phyloP scores from a whole-genome alignment of 371 early-diverging fungal species.

The Parasitella parasitica region DNA sequence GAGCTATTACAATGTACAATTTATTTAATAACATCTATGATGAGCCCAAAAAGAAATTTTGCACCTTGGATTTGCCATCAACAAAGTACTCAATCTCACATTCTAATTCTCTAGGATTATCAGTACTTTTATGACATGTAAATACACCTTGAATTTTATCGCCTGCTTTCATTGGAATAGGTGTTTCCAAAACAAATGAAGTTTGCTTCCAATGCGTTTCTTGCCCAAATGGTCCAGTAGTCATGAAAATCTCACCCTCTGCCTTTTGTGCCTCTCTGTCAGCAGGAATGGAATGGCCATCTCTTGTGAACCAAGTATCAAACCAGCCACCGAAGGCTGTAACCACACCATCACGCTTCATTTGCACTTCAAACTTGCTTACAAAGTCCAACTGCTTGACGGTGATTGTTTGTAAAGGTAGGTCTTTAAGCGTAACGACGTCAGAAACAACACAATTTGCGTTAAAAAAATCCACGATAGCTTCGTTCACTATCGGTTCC shows the following conservation, averaged over 20 bases:
- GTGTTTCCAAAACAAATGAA: slow-evolving; percentile 53
- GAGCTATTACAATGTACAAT: not conserved
- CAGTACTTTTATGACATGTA: slow-evolving; percentile 53
- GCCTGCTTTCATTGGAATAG: slow-evolving; percentile 46
- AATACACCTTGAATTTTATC: slow-evolving; percentile 52
- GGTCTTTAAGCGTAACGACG: slow-evolving; percentile 68
- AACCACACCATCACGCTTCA: slow-evolving; percentile 60
- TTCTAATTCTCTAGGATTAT: slow-evolving; percentile 64
- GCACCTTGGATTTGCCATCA: slow-evolving; percentile 24
- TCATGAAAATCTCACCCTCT: slow-evolving; percentile 49
- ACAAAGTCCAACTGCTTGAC: slow-evolving; percentile 53
- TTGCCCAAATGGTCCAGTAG: slow-evolving; percentile 70
- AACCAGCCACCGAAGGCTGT: slow-evolving; percentile 84
- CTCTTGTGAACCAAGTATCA: slow-evolving; percentile 81
- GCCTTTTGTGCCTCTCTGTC: slow-evolving; percentile 37
- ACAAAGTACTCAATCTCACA: slow-evolving; percentile 55
- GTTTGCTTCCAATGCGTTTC: slow-evolving; percentile 78
- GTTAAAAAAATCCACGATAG: slow-evolving; percentile 68
- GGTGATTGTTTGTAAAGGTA: slow-evolving; percentile 63
- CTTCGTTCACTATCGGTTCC: slow-evolving; percentile 56
- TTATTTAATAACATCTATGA: not conserved
- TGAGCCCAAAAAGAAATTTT: slow-evolving; percentile 27
- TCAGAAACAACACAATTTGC: slow-evolving; percentile 66
- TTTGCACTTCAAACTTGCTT: slow-evolving; percentile 59
- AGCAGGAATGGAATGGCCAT: slow-evolving; percentile 52